Evolutionary conservation across 345 rosid species (phyloP).

Genomic region (Dipteronia dyeriana): DNA sequence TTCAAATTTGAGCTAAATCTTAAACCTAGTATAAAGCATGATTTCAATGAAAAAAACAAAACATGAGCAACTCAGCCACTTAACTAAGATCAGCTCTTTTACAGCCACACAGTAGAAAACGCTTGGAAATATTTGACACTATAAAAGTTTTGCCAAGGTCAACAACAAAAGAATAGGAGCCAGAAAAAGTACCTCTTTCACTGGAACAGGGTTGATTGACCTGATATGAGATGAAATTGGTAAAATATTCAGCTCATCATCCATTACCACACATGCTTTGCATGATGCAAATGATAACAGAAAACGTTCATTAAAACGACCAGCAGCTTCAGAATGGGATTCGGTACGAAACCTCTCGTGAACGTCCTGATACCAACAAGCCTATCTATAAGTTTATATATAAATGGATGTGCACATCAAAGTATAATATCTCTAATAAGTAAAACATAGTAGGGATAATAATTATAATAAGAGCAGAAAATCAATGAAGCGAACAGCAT

Average conservation of each 20-base stretch:
- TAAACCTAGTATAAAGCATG: not conserved
- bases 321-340: conserved; percentile 84
- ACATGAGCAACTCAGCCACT: not conserved
- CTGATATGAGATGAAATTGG: conserved; percentile 93
- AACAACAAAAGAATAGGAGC: not conserved
- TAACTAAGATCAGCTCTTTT: conserved; percentile 1
- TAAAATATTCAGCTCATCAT: conserved; percentile 91
- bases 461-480: not conserved
- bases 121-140: not conserved
- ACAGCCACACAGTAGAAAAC: not conserved
- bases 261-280: conserved; percentile 91
- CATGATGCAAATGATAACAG: conserved; percentile 85
- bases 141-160: not conserved
- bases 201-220: conserved; percentile 61
- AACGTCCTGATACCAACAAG: conserved; percentile 71
- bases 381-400: conserved; percentile 6
- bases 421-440: not conserved
- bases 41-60: not conserved
- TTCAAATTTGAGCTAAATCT: not conserved
- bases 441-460: not conserved
- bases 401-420: not conserved
- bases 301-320: conserved; percentile 92
- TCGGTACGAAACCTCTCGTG: conserved; percentile 96
- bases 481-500: not conserved
- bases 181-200: conserved; percentile 53